phyloP scores from a whole-genome alignment of 257 asterid species.

The Primulina tabacum region DNA sequence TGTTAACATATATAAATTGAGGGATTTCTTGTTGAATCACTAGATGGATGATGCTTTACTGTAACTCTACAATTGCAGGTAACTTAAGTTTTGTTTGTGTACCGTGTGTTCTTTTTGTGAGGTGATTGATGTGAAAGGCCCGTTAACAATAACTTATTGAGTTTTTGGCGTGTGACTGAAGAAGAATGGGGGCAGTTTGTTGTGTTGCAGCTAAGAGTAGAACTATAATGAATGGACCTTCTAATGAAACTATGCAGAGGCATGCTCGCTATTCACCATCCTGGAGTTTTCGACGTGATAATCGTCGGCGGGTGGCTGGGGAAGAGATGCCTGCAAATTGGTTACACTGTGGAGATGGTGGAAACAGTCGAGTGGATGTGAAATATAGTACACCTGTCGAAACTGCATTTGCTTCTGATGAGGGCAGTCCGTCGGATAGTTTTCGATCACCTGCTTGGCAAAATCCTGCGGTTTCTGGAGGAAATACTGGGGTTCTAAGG shows the following conservation, averaged over 20 bases:
- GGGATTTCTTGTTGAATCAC: not conserved
- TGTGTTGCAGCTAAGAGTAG: slow-evolving; percentile 89
- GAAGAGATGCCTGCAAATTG: slow-evolving; percentile 77
- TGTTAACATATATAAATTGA: not conserved
- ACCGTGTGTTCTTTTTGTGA: slow-evolving; percentile 1
- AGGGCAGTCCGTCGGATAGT: slow-evolving; percentile 80
- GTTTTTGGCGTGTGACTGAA: slow-evolving; percentile 32
- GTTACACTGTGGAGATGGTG: slow-evolving; percentile 46
- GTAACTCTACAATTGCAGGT: slow-evolving; percentile 30
- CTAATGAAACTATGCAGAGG: slow-evolving; percentile 60
- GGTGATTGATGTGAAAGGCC: slow-evolving; percentile 30
- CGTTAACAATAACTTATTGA: slow-evolving; percentile 9
- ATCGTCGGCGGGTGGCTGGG: slow-evolving; percentile 85
- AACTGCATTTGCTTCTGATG: slow-evolving; percentile 73
- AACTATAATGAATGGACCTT: slow-evolving; percentile 59
- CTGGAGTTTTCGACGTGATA: slow-evolving; percentile 98
- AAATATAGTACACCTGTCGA: slow-evolving; percentile 63
- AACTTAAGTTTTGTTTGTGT: slow-evolving; percentile 22
- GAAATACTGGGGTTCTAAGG: slow-evolving; percentile 30
- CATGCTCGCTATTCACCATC: slow-evolving; percentile 78
- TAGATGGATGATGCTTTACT: slow-evolving; percentile 17
- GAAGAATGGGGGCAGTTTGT: slow-evolving; percentile 93
- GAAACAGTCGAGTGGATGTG: slow-evolving; percentile 38
- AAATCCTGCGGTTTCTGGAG: slow-evolving; percentile 74
- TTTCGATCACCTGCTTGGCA: slow-evolving; percentile 58